These are phyloP conservation scores for Nemania serpens DNA, from an alignment of 2,329 filamentous ascomycete genomes.

Conservation along the genomic window DNA sequence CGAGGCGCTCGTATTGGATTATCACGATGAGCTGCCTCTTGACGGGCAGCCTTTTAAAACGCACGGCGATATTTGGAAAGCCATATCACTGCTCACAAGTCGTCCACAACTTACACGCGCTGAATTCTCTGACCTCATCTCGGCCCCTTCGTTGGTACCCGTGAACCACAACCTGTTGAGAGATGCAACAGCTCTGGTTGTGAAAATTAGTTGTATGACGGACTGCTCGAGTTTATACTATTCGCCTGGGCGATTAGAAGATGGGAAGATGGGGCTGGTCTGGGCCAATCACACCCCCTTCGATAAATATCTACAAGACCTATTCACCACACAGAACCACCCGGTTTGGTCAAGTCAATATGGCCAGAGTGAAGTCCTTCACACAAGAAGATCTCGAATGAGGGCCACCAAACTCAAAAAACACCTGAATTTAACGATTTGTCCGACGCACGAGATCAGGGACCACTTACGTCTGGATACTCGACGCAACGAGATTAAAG, in stretches of 20 bases:
- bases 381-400: conserved; percentile 16
- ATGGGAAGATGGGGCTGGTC: conserved; percentile 6
- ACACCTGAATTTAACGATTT: conserved; percentile 17
- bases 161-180: background rate
- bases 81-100: conserved; percentile 6
- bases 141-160: background rate
- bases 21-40: conserved; percentile 6
- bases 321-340: conserved; percentile 22
- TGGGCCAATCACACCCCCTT: conserved; percentile 23
- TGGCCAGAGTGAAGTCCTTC: conserved; percentile 16
- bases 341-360: conserved; percentile 20
- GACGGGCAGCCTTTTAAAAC: conserved; percentile 4
- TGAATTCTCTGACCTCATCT: conserved; percentile 10
- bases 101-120: conserved; percentile 10
- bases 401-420: conserved; percentile 21
- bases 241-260: conserved; percentile 24
- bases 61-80: conserved; percentile 19
- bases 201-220: conserved; percentile 24
- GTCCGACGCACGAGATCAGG: conserved; percentile 20
- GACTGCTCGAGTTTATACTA: conserved; percentile 23
- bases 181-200: conserved; percentile 19
- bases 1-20: conserved; percentile 13
- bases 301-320: conserved; percentile 26
- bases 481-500: conserved; percentile 16
- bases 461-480: conserved; percentile 24